Base-by-base conservation (phyloP, 129 eudicot species). In the Arctium minus region DNA sequence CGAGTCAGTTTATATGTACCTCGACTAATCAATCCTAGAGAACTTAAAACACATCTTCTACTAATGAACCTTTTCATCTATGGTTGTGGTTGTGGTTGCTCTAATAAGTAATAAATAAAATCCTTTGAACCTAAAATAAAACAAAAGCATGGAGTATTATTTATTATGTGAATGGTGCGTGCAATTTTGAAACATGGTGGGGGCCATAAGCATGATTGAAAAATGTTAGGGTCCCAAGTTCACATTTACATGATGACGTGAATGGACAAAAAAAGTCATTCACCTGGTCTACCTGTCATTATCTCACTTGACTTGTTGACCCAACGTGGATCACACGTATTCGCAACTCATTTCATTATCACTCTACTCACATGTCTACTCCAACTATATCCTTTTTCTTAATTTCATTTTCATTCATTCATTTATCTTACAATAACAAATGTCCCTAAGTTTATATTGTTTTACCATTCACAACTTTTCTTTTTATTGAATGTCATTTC, bases 271-370 rank as follows among this genome's bases (percentile, higher is more conserved):
- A 68, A 70, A 48, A 36, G 29, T 71, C 78, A 36, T 78, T 83
- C 89, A 83, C 89, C 71, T 70, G 36, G 87, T 90, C 88, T 89
- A 86, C 97, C 89, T 86, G 91, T 87, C 93, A 65, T 85, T 77
- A 4, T 60, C 68, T 88, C 89, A 67, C 70, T 89, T 85, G 90
- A 91, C 94, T 79, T 68, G 87, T 87, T 90, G 87, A 90, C 92
- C 56, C 78, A 64, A 39, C 70, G 89, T 80, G 79, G 53, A 31
- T 77, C 74, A 83, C 91, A 85, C 86, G 69, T 75, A 32, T 44
- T 62, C 33, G 17, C 75, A 70, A 36, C 15, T 70, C 81, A 29
- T 53, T 68, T 77, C 40, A 6, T 35, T 13, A 37, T 70, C 76
- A 11, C 56, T 77, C 78, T 70, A 11, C 56, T 77, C 78, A 32